These are phyloP conservation scores for Colletotrichum theobromicola DNA, from an alignment of 2,329 filamentous ascomycete species.

Conservation along the genomic window DNA sequence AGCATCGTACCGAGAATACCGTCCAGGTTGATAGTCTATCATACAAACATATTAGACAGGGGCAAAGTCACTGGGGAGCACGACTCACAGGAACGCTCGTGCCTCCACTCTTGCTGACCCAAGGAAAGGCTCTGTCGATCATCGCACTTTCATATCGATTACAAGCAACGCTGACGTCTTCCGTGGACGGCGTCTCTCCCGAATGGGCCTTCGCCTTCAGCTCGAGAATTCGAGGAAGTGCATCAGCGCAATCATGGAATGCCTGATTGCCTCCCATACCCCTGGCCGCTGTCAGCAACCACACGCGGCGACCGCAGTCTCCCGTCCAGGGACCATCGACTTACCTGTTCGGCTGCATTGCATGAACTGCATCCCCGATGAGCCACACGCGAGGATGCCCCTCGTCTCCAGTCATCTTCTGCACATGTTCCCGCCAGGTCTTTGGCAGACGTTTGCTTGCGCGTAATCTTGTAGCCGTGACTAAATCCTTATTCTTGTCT, in stretches of 20 bases:
- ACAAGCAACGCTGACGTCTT: not conserved
- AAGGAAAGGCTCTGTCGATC: not conserved
- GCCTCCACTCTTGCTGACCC: constrained; percentile 2
- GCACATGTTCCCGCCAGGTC: not conserved
- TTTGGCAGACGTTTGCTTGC: not conserved
- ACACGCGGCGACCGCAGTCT: not conserved
- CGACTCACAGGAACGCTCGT: not conserved
- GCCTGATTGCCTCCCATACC: constrained; percentile 5
- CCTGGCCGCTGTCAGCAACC: not conserved
- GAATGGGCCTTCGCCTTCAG: not conserved
- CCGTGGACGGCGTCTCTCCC: not conserved
- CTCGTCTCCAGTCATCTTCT: not conserved
- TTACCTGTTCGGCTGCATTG: constrained; percentile 1
- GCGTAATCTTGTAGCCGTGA: not conserved
- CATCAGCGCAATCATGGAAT: not conserved
- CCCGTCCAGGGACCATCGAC: not conserved
- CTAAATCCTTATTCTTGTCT: not conserved
- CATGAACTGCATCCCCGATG: not conserved
- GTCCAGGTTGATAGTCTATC: not conserved
- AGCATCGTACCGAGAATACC: not conserved
- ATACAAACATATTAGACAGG: not conserved
- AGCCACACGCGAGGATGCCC: constrained; percentile 2
- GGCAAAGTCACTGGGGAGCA: not conserved
- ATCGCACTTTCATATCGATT: not conserved
- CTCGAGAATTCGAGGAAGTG: not conserved